Evolutionary conservation across 108 stramenopile genomes (phyloP), one percentile per base, ranked within the genome.

Genomic region (Fistulifera pelliculosa): DNA sequence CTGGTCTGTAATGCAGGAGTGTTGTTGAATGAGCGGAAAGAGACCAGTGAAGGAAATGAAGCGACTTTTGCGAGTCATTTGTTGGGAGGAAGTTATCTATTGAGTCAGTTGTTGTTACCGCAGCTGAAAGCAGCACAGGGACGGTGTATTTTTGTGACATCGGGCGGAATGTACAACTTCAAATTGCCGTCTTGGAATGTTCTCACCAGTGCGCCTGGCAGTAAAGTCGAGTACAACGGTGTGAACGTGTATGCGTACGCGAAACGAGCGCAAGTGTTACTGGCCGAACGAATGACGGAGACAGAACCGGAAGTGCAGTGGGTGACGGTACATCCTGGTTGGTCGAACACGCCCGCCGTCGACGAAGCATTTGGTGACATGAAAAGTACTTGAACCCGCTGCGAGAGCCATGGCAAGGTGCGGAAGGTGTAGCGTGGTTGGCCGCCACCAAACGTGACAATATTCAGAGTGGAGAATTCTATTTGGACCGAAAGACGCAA

Each of bases 1-100:
- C 48, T 96, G 49, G 82, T 96, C 13, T 96, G 95, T 61, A 94
- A 94, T 61, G 95, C 91, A 1, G 95, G 95, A 0, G 93, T 76
- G 14, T 62, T 96, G 19, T 73, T 92, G 49, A 90, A 93, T 54
- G 80, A 93, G 14, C 68, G 86, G 40, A 64, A 56, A 41, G 71
- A 74, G 57, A 87, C 90, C 10, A 70, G 65, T 23, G 91, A 93
- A 54, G 92, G 92, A 14, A 73, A 80, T 51, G 95, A 96, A 63
- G 55, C 77, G 1, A 96, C 95, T 19, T 88, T 60, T 60, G 27
- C 95, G 81, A 51, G 81, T 81, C 24, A 95, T 96, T 67, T 98
- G 21, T 73, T 82, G 27, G 90, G 85, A 25, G 84, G 87, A 57
- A 81, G 81, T 24, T 90, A 87, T 54, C 62, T 89, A 24, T 61